phyloP scores from a whole-genome alignment of 257 asterid species.

The Solanum chmielewskii region DNA sequence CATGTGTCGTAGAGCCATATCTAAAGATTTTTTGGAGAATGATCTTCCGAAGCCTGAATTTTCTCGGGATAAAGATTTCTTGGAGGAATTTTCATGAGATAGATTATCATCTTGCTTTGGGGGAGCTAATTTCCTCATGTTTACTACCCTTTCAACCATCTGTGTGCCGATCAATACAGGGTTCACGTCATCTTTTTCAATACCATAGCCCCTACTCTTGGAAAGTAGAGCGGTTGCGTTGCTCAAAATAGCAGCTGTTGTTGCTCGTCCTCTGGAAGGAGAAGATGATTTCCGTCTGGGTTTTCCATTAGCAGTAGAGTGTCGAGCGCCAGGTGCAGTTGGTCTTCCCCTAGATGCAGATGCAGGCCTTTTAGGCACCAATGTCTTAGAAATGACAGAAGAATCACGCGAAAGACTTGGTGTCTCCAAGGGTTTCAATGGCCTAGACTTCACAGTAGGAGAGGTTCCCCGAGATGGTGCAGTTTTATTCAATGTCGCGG shows the following conservation, averaged over 20 bases:
- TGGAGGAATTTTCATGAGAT: constrained; percentile 18
- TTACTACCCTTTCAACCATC: constrained; percentile 86
- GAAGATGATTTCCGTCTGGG: constrained; percentile 58
- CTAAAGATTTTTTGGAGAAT: constrained; percentile 65
- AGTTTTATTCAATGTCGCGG: constrained; percentile 15
- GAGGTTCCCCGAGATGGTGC: constrained; percentile 31
- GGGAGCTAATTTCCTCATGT: constrained; percentile 89
- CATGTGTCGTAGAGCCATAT: constrained; percentile 94
- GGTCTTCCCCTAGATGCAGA: constrained; percentile 56
- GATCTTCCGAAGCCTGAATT: constrained; percentile 74
- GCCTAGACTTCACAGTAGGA: constrained; percentile 44
- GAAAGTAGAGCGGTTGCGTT: constrained; percentile 18
- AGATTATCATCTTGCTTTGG: constrained; percentile 42
- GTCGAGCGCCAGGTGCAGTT: constrained; percentile 8
- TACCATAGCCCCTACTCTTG: constrained; percentile 35
- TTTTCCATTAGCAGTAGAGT: constrained; percentile 17
- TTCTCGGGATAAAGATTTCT: constrained; percentile 34
- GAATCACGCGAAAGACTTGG: constrained; percentile 21
- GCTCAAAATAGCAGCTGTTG: constrained; percentile 8
- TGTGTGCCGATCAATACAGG: constrained; percentile 68
- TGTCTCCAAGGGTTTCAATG: constrained; percentile 24
- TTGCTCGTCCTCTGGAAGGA: constrained; percentile 34
- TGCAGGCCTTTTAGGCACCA: constrained; percentile 46
- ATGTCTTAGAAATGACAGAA: constrained; percentile 13
- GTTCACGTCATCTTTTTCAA: constrained; percentile 47